A percentile compares a stretch with the other conserved stretches of the same genome.
Evolutionary conservation across 129 eudicot genomes (phyloP).

Genomic region (Rutidosis leptorrhynchoides): DNA sequence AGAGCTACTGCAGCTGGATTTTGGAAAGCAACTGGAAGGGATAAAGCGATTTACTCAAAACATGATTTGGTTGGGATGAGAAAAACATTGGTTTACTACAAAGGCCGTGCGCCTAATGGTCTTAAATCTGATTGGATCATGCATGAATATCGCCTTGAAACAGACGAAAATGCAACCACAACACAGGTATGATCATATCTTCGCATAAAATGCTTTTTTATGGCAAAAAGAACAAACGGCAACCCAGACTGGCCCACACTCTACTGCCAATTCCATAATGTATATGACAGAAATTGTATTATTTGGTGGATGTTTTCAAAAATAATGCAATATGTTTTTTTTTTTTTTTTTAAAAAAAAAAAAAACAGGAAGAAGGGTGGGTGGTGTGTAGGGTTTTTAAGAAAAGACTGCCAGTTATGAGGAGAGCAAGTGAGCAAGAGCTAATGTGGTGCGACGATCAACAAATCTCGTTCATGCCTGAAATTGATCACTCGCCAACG

Average conservation of each 20-base stretch:
- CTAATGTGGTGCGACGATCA: constrained; percentile 87
- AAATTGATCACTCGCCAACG: constrained; percentile 58
- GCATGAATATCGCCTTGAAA: constrained; percentile 93
- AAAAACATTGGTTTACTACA: constrained; percentile 80
- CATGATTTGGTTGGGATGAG: constrained; percentile 91
- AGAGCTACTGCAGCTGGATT: constrained; percentile 92
- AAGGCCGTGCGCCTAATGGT: constrained; percentile 97
- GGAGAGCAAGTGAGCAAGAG: constrained; percentile 56
- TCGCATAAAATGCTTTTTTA: neutral
- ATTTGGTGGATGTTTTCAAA: too few species aligned
- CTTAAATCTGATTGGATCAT: constrained; percentile 92
- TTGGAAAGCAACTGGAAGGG: constrained; percentile 97
- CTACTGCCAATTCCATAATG: too few species aligned
- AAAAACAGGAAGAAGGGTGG: constrained; percentile 99
- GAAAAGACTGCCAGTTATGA: constrained; percentile 63
- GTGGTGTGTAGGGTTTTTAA: constrained; percentile 86
- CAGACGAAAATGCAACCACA: constrained; percentile 69
- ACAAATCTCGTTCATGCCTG: constrained; percentile 69
- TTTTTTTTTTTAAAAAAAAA: too few species aligned
- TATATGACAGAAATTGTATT: too few species aligned
- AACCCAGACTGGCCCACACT: too few species aligned
- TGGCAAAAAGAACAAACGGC: too few species aligned
- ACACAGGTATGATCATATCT: constrained; percentile 52
- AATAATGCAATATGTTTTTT: too few species aligned
- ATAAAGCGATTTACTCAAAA: constrained; percentile 78